Percentiles rank a stretch among this genome's conserved stretches.
Evolutionary conservation across 1,284 basidiomycete species (phyloP).

Genomic region (Erythrobasidium hasegawianum): DNA sequence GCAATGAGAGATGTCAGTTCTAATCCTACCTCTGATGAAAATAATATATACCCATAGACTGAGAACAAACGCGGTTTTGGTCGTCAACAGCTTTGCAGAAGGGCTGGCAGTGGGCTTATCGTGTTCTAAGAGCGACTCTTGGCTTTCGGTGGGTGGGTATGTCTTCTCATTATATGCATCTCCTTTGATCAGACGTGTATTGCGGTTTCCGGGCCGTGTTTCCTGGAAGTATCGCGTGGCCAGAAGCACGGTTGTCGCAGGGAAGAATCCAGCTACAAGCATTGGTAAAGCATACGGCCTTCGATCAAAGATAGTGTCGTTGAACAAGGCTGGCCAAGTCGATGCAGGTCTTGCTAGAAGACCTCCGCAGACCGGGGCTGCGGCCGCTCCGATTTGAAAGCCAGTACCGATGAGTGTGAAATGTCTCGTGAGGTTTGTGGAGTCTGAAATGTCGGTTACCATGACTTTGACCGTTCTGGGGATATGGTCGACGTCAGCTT

Average conservation of each 20-base stretch:
- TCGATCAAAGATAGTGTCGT: not conserved
- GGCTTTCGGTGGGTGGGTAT: not conserved
- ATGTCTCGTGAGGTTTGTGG: not conserved
- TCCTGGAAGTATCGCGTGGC: not conserved
- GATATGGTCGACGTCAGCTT: not conserved
- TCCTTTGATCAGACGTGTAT: no score
- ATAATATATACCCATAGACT: conserved; percentile 1
- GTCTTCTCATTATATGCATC: not conserved
- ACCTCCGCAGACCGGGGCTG: conserved; percentile 1
- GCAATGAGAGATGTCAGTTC: not conserved
- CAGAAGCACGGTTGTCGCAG: not conserved
- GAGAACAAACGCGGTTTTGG: not conserved
- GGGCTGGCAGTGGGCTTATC: not conserved
- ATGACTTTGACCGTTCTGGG: conserved; percentile 10
- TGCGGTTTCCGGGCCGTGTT: conserved; percentile 2
- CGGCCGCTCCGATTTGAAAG: conserved; percentile 4
- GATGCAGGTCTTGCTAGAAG: conserved; percentile 1
- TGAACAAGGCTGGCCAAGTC: conserved; percentile 1
- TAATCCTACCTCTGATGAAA: no score
- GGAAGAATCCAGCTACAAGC: not conserved
- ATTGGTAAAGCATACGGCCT: conserved; percentile 1
- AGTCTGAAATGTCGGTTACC: conserved; percentile 8
- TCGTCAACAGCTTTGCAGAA: not conserved
- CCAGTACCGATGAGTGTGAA: conserved; percentile 1
- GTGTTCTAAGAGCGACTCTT: not conserved